A percentile compares a stretch with the other conserved stretches of the same genome.
Conservation (phyloP, 805 yeast species). For the Sporopachydermia quercuum region DNA sequence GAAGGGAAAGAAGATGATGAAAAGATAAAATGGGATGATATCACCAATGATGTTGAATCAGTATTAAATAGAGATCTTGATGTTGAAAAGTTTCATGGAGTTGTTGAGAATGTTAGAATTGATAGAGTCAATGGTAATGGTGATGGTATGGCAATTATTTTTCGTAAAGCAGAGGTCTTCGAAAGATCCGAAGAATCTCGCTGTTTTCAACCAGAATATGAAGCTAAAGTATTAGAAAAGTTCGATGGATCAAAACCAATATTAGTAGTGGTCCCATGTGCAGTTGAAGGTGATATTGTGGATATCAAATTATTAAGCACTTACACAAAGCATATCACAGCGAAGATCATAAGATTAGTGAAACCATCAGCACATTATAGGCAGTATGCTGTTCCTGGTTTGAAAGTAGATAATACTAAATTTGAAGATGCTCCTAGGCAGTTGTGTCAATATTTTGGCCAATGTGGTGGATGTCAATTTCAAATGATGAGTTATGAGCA, state of each 20-base stretch:
- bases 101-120: slow-evolving; percentile 42
- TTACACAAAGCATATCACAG: slow-evolving; percentile 57
- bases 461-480: slow-evolving; percentile 90
- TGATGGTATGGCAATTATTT: slow-evolving; percentile 66
- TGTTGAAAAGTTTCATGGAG: slow-evolving; percentile 37
- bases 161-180: slow-evolving; percentile 35
- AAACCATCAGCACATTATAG: slow-evolving; percentile 26
- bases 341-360: slow-evolving; percentile 48
- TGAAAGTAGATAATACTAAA: slow-evolving; percentile 13
- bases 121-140: slow-evolving; percentile 60
- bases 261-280: slow-evolving; percentile 72
- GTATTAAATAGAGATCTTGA: slow-evolving; percentile 39
- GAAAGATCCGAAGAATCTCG: slow-evolving; percentile 11
- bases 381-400: slow-evolving; percentile 37
- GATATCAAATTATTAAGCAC: slow-evolving; percentile 61
- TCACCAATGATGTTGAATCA: slow-evolving; percentile 49
- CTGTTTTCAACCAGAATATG: background rate
- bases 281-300: slow-evolving; percentile 74
- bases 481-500: slow-evolving; percentile 62
- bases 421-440: background rate
- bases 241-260: slow-evolving; percentile 25
- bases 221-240: slow-evolving; percentile 5
- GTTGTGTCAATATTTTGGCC: slow-evolving; percentile 69
- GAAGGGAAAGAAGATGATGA: slow-evolving; percentile 18
- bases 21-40: slow-evolving; percentile 27